Evolutionary conservation across 139 green algal genomes (phyloP).

Genomic region (Picochlorum costavermella): DNA sequence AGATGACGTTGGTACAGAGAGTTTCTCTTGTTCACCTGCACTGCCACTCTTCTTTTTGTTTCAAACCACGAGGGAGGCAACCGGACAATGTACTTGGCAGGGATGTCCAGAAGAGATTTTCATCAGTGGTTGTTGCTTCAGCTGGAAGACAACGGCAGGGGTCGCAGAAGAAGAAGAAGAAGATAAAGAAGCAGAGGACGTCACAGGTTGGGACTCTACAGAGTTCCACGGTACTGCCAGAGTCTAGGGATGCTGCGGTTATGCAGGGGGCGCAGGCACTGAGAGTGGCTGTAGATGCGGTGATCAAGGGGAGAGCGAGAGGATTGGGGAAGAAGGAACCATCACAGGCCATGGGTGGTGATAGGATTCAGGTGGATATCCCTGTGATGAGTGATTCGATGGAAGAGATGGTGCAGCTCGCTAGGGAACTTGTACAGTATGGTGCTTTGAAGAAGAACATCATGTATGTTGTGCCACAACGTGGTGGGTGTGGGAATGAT

Average conservation of each 20-base stretch:
- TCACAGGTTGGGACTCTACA: neutral
- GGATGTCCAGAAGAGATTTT: too few species aligned
- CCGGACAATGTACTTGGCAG: too few species aligned
- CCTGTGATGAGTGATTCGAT: constrained; percentile 13
- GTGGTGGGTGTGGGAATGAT: too few species aligned
- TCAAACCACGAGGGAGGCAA: too few species aligned
- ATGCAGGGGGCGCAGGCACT: constrained; percentile 17
- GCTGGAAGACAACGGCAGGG: constrained; percentile 1
- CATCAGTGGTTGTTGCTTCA: too few species aligned
- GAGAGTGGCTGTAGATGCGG: neutral
- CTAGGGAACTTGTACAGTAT: constrained; percentile 16
- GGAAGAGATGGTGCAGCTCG: constrained; percentile 10
- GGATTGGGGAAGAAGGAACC: constrained; percentile 10
- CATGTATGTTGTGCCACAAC: constrained; percentile 3
- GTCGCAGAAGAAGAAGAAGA: constrained; percentile 11
- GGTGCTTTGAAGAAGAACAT: constrained; percentile 7
- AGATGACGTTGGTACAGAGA: too few species aligned
- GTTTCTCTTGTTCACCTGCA: too few species aligned
- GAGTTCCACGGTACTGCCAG: neutral
- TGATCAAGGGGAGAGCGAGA: constrained; percentile 14
- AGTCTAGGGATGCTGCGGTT: constrained; percentile 7
- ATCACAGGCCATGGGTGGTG: constrained; percentile 1
- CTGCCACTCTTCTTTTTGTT: too few species aligned
- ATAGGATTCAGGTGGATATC: constrained; percentile 13
- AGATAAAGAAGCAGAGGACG: constrained; percentile 12